Conservation (phyloP, 805 yeast genomes). For the Ogataea neopini region DNA sequence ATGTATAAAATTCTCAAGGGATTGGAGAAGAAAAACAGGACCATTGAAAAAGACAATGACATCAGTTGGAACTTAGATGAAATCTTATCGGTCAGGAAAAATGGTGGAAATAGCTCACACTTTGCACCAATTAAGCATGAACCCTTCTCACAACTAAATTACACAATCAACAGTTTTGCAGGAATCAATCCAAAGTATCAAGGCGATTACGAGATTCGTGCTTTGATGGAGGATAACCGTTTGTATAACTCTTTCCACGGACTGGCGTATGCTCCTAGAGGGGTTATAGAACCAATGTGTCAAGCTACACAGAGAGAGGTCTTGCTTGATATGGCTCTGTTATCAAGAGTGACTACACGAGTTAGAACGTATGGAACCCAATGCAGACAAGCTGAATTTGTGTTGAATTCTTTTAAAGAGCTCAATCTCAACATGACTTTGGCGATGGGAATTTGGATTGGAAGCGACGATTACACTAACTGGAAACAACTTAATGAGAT, state of each 20-base stretch:
- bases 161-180: constrained; percentile 25
- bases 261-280: constrained; percentile 58
- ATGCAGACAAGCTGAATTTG: constrained; percentile 54
- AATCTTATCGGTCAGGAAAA: not conserved
- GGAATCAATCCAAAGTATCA: constrained; percentile 38
- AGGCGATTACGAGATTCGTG: constrained; percentile 37
- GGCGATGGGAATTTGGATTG: constrained; percentile 65
- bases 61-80: not conserved
- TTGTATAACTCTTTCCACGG: constrained; percentile 51
- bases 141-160: not conserved
- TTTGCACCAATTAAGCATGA: not conserved
- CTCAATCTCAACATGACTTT: constrained; percentile 55
- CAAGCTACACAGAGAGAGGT: constrained; percentile 50
- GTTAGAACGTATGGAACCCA: constrained; percentile 62
- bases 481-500: constrained; percentile 46
- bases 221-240: constrained; percentile 38
- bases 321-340: constrained; percentile 52
- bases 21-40: constrained; percentile 1
- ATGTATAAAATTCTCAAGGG: constrained; percentile 12
- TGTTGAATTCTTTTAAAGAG: constrained; percentile 53
- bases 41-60: not conserved
- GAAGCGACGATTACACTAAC: constrained; percentile 45
- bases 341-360: constrained; percentile 60
- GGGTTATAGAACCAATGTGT: constrained; percentile 53
- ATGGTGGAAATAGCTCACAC: not conserved